Evolutionary conservation across 2,329 filamentous ascomycete species (phyloP), one percentile per base, ranked within the genome.

Genomic region (Ophiocordyceps camponoti-rufipedis): DNA sequence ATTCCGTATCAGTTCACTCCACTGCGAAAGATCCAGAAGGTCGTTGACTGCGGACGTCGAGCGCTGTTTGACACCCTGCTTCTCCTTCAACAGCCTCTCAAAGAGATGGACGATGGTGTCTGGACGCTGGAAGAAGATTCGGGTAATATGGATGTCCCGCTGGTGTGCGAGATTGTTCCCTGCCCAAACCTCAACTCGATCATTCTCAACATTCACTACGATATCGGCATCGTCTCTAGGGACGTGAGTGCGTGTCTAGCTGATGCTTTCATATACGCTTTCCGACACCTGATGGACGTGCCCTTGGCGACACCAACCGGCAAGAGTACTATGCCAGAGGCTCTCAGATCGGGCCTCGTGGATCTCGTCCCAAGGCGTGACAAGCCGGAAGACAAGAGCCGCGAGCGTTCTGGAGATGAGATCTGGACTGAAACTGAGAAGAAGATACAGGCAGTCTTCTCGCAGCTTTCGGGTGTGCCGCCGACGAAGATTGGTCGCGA

Each of bases 41-140:
- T 55, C 53, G 62, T 50, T 48, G 59, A 47, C 57, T 70, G 47
- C 3, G 51, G 54, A 1, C 68, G 71, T 2, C 61, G 62, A 16
- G 69, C 68, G 12, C 64, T 94, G 0, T 94, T 94, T 57, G 85
- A 94, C 56, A 84, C 82, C 1, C 62, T 94, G 29, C 65, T 95
- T 14, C 73, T 95, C 43, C 65, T 94, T 11, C 88, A 95, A 55
- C 78, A 80, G 41, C 68, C 73, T 0, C 54, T 66, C 7, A 71
- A 75, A 31, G 65, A 72, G 2, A 70, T 83, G 49, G 71, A 81
- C 44, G 52, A 58, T 5, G 52, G 50, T 0, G 53, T 82, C 2
- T 82, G 78, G 78, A 66, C 64, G 0, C 54, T 81, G 1, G 63
- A 71, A 45, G 62, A 66, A 14, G 78, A 82, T 46, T 62, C 66